These are phyloP conservation scores for Pseudogymnoascus pannorum DNA, from an alignment of 2,329 filamentous ascomycete species.

Conservation along the genomic window DNA sequence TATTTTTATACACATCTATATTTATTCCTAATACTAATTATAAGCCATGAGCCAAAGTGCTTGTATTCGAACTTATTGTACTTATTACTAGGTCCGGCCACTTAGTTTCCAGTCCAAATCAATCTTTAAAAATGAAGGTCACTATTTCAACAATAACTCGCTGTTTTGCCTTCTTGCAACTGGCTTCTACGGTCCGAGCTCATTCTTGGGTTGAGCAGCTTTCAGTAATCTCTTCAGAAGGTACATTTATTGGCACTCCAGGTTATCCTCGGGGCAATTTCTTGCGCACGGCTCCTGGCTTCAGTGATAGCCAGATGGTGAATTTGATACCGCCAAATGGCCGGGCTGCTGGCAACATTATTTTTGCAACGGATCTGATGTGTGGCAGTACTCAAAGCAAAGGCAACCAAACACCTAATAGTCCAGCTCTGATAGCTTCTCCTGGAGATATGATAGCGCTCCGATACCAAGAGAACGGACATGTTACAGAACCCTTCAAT, in stretches of 20 bases:
- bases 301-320: constrained; percentile 49
- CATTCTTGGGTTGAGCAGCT: constrained; percentile 80
- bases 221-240: constrained; percentile 60
- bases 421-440: constrained; percentile 33
- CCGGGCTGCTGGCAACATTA: constrained; percentile 32
- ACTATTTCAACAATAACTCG: too few species aligned
- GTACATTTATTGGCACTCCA: constrained; percentile 58
- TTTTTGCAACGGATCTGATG: background rate
- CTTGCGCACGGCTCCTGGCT: constrained; percentile 46
- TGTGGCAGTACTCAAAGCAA: constrained; percentile 42
- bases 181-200: constrained; percentile 28
- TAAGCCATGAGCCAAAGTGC: too few species aligned
- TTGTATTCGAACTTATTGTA: too few species aligned
- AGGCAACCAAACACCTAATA: constrained; percentile 16
- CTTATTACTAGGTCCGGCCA: too few species aligned
- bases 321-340: constrained; percentile 54
- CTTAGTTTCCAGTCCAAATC: too few species aligned
- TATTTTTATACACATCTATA: too few species aligned
- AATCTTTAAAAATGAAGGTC: too few species aligned
- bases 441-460: constrained; percentile 59
- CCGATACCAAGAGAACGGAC: constrained; percentile 67
- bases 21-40: too few species aligned
- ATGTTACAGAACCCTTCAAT: constrained; percentile 55
- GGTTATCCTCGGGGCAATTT: constrained; percentile 68
- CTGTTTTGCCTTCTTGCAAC: too few species aligned